Conservation (phyloP, 441 rosid species). For the Rhodomyrtus psidioides region DNA sequence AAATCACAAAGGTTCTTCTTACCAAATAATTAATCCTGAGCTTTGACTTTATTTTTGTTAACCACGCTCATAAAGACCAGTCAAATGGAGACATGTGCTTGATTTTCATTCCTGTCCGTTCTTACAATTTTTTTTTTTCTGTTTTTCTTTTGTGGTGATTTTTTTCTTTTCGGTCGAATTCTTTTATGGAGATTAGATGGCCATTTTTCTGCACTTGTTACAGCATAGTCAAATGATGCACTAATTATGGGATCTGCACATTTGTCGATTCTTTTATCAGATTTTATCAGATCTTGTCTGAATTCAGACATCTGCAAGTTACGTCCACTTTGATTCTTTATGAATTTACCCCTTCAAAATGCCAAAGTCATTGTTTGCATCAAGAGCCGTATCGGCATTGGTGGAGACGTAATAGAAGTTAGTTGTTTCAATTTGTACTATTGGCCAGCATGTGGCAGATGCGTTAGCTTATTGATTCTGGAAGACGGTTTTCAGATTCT, state of each 20-base stretch:
- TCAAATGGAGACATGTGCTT: background rate
- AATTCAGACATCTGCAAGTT: background rate
- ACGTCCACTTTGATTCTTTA: background rate
- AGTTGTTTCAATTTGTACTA: background rate
- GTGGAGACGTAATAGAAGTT: background rate
- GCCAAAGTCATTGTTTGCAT: background rate
- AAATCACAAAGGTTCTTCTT: background rate
- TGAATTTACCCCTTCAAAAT: background rate
- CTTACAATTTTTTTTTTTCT: background rate
- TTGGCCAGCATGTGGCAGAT: background rate
- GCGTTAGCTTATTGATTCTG: background rate
- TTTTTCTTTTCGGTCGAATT: background rate
- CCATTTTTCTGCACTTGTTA: background rate
- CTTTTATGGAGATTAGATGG: background rate
- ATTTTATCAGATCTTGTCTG: background rate
- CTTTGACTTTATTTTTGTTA: background rate
- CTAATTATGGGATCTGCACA: background rate
- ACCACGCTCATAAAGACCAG: background rate
- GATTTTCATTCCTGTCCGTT: background rate
- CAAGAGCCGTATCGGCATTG: background rate
- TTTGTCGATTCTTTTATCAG: background rate
- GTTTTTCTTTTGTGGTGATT: background rate
- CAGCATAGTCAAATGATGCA: background rate
- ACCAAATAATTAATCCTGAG: background rate
- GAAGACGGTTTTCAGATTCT: background rate